These are phyloP conservation scores for Colletotrichum eleusines DNA, from an alignment of 2,329 filamentous ascomycete species.

Conservation along the genomic window DNA sequence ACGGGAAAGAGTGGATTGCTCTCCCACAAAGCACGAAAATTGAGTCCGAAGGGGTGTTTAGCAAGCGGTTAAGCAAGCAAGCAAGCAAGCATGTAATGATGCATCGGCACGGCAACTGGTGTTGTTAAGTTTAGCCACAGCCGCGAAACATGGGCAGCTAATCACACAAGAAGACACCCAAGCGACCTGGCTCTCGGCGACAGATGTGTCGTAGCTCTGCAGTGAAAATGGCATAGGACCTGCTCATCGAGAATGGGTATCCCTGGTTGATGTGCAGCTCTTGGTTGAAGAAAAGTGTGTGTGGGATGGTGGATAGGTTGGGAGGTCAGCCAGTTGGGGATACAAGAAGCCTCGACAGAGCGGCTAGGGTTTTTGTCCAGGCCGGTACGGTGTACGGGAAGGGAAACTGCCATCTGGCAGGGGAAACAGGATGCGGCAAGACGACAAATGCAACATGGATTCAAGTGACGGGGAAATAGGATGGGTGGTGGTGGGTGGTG, in stretches of 20 bases:
- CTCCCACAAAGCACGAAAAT: constrained; percentile 9
- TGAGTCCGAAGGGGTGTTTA: constrained; percentile 3
- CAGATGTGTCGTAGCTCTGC: constrained; percentile 17
- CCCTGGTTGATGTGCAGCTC: constrained; percentile 20
- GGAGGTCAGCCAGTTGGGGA: background rate
- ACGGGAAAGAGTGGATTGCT: constrained; percentile 19
- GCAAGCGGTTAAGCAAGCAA: constrained; percentile 34
- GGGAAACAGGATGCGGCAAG: constrained; percentile 23
- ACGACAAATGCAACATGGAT: constrained; percentile 23
- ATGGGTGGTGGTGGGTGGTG: constrained; percentile 1
- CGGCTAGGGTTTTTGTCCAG: constrained; percentile 14
- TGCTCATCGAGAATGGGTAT: constrained; percentile 15
- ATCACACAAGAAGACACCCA: constrained; percentile 21
- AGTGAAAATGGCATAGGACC: constrained; percentile 3
- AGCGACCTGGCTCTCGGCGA: background rate
- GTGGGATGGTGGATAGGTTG: background rate
- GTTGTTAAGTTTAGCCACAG: constrained; percentile 43
- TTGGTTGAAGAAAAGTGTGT: constrained; percentile 1
- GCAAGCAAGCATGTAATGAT: constrained; percentile 37
- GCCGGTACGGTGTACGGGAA: background rate
- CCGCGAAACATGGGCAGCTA: constrained; percentile 31
- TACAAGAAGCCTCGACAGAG: background rate
- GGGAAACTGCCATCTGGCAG: constrained; percentile 6
- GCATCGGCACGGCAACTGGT: constrained; percentile 39
- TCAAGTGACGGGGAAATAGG: constrained; percentile 17